Conservation (phyloP, 2,329 filamentous ascomycete species). For the Pseudogymnoascus sp. region DNA sequence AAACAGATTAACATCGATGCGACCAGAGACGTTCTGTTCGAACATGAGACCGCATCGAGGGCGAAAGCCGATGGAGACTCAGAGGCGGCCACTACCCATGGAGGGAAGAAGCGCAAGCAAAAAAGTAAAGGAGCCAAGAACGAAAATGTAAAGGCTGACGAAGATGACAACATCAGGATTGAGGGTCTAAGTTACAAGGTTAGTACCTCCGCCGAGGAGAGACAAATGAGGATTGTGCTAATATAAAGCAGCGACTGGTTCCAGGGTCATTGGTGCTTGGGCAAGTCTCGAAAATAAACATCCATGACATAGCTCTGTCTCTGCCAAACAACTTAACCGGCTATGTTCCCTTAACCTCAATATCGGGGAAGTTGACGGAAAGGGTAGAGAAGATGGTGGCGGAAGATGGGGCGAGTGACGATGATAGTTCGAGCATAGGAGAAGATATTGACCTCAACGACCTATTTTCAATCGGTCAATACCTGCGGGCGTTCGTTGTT, state of each 20-base stretch:
- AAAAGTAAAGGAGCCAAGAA: constrained; percentile 47
- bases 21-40: constrained; percentile 83
- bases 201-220: constrained; percentile 25
- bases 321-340: constrained; percentile 90
- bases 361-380: constrained; percentile 72
- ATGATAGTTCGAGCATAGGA: constrained; percentile 33
- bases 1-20: constrained; percentile 95
- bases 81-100: constrained; percentile 22
- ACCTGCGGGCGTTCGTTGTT: constrained; percentile 74
- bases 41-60: constrained; percentile 58
- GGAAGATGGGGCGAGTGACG: constrained; percentile 47
- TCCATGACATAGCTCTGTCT: constrained; percentile 70
- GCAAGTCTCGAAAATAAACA: constrained; percentile 73
- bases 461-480: constrained; percentile 79
- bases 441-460: constrained; percentile 63
- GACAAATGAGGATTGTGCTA: constrained; percentile 16
- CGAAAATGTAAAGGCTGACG: constrained; percentile 42
- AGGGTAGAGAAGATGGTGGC: constrained; percentile 63
- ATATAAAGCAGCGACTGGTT: constrained; percentile 58
- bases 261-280: constrained; percentile 84
- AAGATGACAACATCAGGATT: constrained; percentile 56
- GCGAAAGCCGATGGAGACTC: constrained; percentile 33
- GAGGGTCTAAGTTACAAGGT: constrained; percentile 89
- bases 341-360: constrained; percentile 83
- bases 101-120: constrained; percentile 43